Evolutionary conservation across 1,284 basidiomycete species (phyloP), one percentile per base, ranked within the genome.

Genomic region (Hortiboletus rubellus): DNA sequence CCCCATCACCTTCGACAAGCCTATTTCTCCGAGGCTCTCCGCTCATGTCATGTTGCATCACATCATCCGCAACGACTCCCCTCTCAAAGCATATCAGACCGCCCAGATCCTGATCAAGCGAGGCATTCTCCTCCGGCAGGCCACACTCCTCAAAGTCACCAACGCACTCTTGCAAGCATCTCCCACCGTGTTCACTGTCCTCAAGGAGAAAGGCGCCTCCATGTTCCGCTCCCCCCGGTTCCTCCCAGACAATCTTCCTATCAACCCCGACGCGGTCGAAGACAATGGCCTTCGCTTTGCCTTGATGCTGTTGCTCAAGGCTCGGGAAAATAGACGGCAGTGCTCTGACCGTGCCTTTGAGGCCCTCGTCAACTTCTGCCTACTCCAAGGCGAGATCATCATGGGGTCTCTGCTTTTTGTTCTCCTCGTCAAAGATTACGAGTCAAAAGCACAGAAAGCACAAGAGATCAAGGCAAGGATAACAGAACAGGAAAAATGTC

Each of bases 331-430:
- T 44, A 77, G 82, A 30, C 80, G 82, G 46, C 73, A 77, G 31
- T 80, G 84, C 40, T 82, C 83, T 7, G 74, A 80, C 27, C 72
- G 77, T 30, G 84, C 89, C 77, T 89, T 85, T 65, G 78, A 80
- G 42, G 75, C 77, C 3, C 69, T 89, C 43, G 77, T 92, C 60
- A 76, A 79, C 4, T 78, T 85, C 8, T 87, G 86, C 60, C 72
- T 92, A 12, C 70, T 90, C 45, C 88, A 92, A 50, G 87, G 89
- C 31, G 89, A 92, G 65, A 84, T 92, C 46, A 77, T 92, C 42
- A 77, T 87, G 30, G 89, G 82, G 1, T 83, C 85, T 2, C 73
- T 92, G 27, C 73, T 91, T 8, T 88, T 91, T 57, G 85, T 80
- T 1, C 71, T 84, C 38, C 67, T 90, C 18, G 72, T 89, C 41